Conservation (phyloP, 2,329 filamentous ascomycete species). For the Aspergillus pseudoterreus region DNA sequence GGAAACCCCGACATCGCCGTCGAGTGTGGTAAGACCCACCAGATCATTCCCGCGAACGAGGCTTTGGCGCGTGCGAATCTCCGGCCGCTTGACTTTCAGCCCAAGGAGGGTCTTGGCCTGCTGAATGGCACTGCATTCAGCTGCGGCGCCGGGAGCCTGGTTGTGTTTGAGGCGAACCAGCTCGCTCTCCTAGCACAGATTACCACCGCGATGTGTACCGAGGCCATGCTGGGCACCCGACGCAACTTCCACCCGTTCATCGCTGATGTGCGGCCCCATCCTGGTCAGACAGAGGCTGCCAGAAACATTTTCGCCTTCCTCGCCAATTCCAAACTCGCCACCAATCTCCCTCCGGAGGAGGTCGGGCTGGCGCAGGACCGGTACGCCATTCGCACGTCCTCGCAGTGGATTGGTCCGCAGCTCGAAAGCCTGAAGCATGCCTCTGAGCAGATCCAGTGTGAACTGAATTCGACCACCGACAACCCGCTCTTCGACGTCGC, state of each 20-base stretch:
- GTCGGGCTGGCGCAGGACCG: slow-evolving; percentile 57
- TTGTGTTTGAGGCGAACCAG: slow-evolving; percentile 51
- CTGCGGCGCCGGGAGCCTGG: slow-evolving; percentile 45
- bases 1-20: slow-evolving; percentile 40
- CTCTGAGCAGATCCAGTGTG: slow-evolving; percentile 53
- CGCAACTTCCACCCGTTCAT: slow-evolving; percentile 60
- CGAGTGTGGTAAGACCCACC: slow-evolving; percentile 3
- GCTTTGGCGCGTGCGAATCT: slow-evolving; percentile 30
- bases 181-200: slow-evolving; percentile 55
- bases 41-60: slow-evolving; percentile 26
- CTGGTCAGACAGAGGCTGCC: slow-evolving; percentile 57
- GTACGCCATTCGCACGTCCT: slow-evolving; percentile 61
- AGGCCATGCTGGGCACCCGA: slow-evolving; percentile 55
- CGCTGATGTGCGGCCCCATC: slow-evolving; percentile 55
- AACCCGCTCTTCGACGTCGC: slow-evolving; percentile 58
- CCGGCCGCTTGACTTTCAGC: slow-evolving; percentile 35
- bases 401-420: slow-evolving; percentile 66
- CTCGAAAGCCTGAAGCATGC: slow-evolving; percentile 62
- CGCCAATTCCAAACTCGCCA: slow-evolving; percentile 45
- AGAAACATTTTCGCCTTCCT: slow-evolving; percentile 54
- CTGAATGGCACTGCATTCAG: slow-evolving; percentile 52
- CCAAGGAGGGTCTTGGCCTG: slow-evolving; percentile 52
- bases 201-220: slow-evolving; percentile 59
- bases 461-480: slow-evolving; percentile 66
- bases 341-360: slow-evolving; percentile 10